Evolutionary conservation across 805 yeast genomes (phyloP), one percentile per base, ranked within the genome.

Genomic region (Nakazawaea anatomiae): DNA sequence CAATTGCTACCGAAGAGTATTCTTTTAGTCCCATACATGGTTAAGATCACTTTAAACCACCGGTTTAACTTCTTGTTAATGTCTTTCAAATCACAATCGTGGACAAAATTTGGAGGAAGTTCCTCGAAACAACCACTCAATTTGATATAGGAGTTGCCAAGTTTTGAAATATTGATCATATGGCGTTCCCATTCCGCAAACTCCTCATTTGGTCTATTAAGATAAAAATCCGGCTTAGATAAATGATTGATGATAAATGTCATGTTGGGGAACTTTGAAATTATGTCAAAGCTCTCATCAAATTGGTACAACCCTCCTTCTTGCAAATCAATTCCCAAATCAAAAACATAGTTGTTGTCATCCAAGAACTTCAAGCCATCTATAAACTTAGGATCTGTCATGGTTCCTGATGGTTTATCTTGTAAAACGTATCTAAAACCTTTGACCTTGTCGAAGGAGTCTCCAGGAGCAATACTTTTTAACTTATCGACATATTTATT

Each of bases 341-440:
- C 79, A 51, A 73, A 75, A 1, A 64, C 62, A 38, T 58, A 66
- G 5, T 62, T 57, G 5, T 60, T 46, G 6, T 52, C 52, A 6
- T 52, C 58, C 12, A 75, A 50, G 66, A 67, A 69, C 9, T 67
- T 59, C 44, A 75, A 51, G 1, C 67, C 58, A 4, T 66, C 70
- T 29, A 65, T 57, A 50, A 73, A 66, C 2, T 54, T 35, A 6
- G 46, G 41, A 5, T 56, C 45, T 2, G 61, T 39, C 71, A 70
- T 68, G 1, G 70, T 66, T 1, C 67, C 69, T 2, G 45, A 45
- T 3, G 76, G 76, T 54, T 72, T 70, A 51, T 73, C 76, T 56
- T 75, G 79, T 2, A 74, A 52, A 39, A 74, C 60, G 51, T 64
- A 73, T 43, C 79, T 59, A 54, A 72, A 71, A 1, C 77, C 80